These are phyloP conservation scores for Trichophyton benhamiae DNA, from an alignment of 2,329 filamentous ascomycete genomes.

Conservation along the genomic window DNA sequence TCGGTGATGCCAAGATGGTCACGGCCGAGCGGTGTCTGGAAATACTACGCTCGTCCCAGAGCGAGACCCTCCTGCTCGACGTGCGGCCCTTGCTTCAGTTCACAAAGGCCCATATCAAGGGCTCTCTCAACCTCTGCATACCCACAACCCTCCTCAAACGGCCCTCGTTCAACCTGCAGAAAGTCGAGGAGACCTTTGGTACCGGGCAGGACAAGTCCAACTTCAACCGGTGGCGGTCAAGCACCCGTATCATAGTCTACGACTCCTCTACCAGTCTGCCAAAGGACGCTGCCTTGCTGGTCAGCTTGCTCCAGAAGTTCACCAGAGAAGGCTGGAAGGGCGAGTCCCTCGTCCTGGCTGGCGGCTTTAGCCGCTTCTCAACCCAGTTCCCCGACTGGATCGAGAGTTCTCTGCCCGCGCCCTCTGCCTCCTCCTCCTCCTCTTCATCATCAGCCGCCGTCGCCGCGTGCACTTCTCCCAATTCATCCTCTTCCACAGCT, in stretches of 20 bases:
- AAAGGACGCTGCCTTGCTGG: conserved; percentile 66
- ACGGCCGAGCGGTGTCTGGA: conserved; percentile 43
- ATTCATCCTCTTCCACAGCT: not conserved
- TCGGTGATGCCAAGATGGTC: conserved; percentile 40
- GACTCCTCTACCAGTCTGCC: conserved; percentile 64
- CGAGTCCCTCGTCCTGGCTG: conserved; percentile 59
- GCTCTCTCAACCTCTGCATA: conserved; percentile 86
- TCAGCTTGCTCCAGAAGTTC: conserved; percentile 92
- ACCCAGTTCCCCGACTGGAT: conserved; percentile 53
- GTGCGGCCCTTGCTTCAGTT: conserved; percentile 79
- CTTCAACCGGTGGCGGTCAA: conserved; percentile 65
- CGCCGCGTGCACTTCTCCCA: too few species aligned
- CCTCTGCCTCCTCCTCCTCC: too few species aligned
- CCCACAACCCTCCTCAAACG: conserved; percentile 87
- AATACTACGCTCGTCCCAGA: conserved; percentile 41
- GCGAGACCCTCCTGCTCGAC: conserved; percentile 61
- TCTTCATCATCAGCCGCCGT: too few species aligned
- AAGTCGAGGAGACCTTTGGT: conserved; percentile 77
- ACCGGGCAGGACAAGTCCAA: conserved; percentile 54
- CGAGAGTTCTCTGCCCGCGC: conserved; percentile 32
- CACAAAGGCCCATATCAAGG: conserved; percentile 57
- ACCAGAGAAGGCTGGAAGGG: conserved; percentile 69
- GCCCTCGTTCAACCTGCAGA: conserved; percentile 77
- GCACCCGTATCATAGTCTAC: conserved; percentile 73
- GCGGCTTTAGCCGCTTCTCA: conserved; percentile 68